Conservation (phyloP, 805 yeast species). For the Barnettozyma wickerhamii region DNA sequence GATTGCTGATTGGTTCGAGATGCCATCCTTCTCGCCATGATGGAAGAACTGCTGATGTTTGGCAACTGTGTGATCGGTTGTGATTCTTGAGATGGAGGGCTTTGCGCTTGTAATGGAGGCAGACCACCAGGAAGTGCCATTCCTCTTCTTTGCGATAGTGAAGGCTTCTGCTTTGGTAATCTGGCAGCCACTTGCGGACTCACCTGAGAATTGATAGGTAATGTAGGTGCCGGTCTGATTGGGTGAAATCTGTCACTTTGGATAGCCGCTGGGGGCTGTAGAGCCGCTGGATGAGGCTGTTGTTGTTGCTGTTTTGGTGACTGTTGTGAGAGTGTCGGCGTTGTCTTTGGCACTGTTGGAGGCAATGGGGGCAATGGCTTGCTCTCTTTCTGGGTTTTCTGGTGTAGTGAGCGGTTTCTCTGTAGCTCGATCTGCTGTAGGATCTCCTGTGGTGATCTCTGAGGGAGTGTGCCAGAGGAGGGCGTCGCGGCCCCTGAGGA, state of each 20-base stretch:
- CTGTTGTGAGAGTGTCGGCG: neutral
- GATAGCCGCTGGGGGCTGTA: slow-evolving; percentile 8
- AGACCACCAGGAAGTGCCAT: slow-evolving; percentile 80
- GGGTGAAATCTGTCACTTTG: slow-evolving; percentile 19
- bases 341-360: slow-evolving; percentile 13
- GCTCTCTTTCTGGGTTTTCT: slow-evolving; percentile 18
- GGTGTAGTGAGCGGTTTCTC: slow-evolving; percentile 17
- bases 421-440: slow-evolving; percentile 19
- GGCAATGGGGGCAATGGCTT: slow-evolving; percentile 43
- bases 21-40: slow-evolving; percentile 10
- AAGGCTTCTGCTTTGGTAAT: slow-evolving; percentile 74
- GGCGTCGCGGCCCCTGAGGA: slow-evolving; percentile 19
- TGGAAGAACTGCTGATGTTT: slow-evolving; percentile 3
- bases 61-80: slow-evolving; percentile 5
- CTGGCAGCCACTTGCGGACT: slow-evolving; percentile 76
- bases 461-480: too few relatives aligned
- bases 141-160: slow-evolving; percentile 81
- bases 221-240: slow-evolving; percentile 27
- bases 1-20: slow-evolving; percentile 7
- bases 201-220: slow-evolving; percentile 47
- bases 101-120: slow-evolving; percentile 40
- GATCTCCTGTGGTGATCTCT: slow-evolving; percentile 7
- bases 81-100: slow-evolving; percentile 13
- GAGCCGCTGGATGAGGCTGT: too few relatives aligned
- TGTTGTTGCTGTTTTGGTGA: neutral